phyloP scores from a whole-genome alignment of 73 alveolate genomes.

The Paramecium octaurelia region DNA sequence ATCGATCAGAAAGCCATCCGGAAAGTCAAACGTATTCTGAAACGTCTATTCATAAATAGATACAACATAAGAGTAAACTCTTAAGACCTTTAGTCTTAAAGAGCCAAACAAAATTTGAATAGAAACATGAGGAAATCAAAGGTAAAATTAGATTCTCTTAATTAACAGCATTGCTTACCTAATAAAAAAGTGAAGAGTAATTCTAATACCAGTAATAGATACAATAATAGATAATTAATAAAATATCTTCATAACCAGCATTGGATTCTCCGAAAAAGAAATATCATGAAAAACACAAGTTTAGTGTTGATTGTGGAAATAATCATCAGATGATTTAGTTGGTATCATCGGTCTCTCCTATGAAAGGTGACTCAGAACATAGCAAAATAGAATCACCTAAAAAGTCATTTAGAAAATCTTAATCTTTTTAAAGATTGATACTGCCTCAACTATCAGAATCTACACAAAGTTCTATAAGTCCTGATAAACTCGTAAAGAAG shows the following conservation, averaged over 20 bases:
- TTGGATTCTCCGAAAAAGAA: background rate
- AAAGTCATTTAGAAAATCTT: background rate
- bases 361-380: background rate
- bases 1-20: background rate
- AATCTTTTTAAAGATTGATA: background rate
- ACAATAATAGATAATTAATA: background rate
- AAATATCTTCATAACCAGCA: background rate
- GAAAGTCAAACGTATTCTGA: background rate
- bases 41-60: background rate
- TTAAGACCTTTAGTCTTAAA: background rate
- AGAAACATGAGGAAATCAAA: background rate
- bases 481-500: background rate
- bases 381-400: background rate
- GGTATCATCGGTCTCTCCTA: background rate
- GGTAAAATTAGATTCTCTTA: background rate
- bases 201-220: background rate
- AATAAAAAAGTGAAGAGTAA: background rate
- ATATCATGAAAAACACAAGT: background rate
- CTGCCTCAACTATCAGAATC: constrained; percentile 4
- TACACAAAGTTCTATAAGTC: background rate
- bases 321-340: background rate
- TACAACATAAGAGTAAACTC: background rate
- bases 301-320: background rate
- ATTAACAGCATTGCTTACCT: background rate
- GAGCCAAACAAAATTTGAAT: background rate